Evolutionary conservation across 768 basidiomycete genomes (phyloP), one percentile per base, ranked within the genome.

Genomic region (Plicaturopsis crispa): DNA sequence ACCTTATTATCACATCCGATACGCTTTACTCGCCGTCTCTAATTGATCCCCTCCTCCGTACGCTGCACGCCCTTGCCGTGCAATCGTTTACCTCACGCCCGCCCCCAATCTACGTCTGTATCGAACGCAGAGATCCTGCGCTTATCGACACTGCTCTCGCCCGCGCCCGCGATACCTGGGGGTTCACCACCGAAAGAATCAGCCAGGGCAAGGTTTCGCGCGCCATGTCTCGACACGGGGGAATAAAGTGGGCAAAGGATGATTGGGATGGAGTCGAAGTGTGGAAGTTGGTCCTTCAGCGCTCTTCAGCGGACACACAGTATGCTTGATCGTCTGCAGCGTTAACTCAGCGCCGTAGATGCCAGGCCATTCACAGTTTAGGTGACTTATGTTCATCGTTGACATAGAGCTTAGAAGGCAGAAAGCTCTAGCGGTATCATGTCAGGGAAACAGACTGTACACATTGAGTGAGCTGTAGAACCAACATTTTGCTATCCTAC

Each of bases 261-360:
- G 87, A 88, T 36, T 91, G 87, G 84, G 83, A 82, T 17, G 85
- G 72, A 4, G 67, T 91, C 18, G 86, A 92, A 60, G 67, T 93
- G 31, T 91, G 84, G 84, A 80, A 74, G 53, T 57, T 79, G 30
- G 57, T n/a, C n/a, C n/a, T n/a, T n/a, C n/a, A 50, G 41, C 48
- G 64, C 21, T 26, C 40, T 22, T 10, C 33, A 17, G 14, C n/a
- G 24, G 34, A 26, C 31, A 14, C 30, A 24, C 35, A 23, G 28
- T 14, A 33, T 19, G n/a, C 35, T 14, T 36, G 18, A 35, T 16
- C 21, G n/a, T n/a, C 7, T 14, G 19, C n/a, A 38, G n/a, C 10
- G 34, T 14, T 10, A 40, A 13, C 22, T 17, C 30, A 35, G 24
- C 16, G 39, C n/a, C n/a, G n/a, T n/a, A n/a, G n/a, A n/a, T n/a